A percentile compares a stretch with the other conserved stretches of the same genome.
phyloP scores from a whole-genome alignment of 2,329 filamentous ascomycete genomes.

The Aspergillus chevalieri region DNA sequence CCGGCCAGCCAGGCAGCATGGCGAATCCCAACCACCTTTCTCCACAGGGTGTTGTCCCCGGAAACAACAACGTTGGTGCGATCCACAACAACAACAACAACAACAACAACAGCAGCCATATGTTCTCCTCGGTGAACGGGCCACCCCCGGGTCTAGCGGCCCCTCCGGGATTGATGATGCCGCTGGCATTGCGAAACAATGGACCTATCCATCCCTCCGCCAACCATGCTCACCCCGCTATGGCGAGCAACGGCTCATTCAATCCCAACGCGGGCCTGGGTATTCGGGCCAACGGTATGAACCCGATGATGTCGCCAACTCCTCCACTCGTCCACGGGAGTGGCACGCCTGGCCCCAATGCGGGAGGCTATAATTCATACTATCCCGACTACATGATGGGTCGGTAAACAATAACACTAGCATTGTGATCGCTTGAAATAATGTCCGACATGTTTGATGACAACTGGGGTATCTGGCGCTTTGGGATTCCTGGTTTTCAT shows the following conservation, averaged over 20 bases:
- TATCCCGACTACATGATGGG: constrained; percentile 47
- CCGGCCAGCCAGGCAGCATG: constrained; percentile 58
- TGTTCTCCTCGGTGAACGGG: constrained; percentile 63
- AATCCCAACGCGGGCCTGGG: constrained; percentile 33
- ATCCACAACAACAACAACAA: constrained; percentile 49
- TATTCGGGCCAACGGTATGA: constrained; percentile 30
- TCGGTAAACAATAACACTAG: constrained; percentile 25
- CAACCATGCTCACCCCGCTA: constrained; percentile 20
- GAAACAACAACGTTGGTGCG: constrained; percentile 50
- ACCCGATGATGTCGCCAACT: constrained; percentile 25
- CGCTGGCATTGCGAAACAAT: constrained; percentile 28
- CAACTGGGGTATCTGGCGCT: constrained; percentile 37
- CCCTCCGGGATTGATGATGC: constrained; percentile 62
- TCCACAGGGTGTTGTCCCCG: constrained; percentile 48
- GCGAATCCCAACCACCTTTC: constrained; percentile 46
- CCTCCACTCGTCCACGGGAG: constrained; percentile 22
- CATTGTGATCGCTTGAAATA: constrained; percentile 23
- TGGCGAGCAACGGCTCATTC: constrained; percentile 27
- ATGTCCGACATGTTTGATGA: constrained; percentile 41
- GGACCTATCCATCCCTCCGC: constrained; percentile 25
- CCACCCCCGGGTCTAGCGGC: constrained; percentile 75
- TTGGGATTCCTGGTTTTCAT: constrained; percentile 32
- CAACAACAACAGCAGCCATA: constrained; percentile 41
- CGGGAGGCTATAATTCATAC: constrained; percentile 32
- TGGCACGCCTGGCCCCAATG: constrained; percentile 20